phyloP scores from a whole-genome alignment of 345 rosid genomes.

The Rhodamnia argentea region DNA sequence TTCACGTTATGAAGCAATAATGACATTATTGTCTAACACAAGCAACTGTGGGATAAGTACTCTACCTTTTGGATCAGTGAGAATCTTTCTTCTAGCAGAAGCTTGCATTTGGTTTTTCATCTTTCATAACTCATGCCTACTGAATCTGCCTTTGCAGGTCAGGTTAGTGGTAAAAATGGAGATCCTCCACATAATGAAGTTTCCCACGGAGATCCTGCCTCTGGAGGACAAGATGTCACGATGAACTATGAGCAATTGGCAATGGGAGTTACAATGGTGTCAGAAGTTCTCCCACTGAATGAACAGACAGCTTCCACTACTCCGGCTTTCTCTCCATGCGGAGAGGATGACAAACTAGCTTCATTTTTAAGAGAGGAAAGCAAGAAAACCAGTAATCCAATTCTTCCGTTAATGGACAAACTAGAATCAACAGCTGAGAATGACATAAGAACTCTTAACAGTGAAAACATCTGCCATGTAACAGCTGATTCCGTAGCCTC shows the following conservation, averaged over 20 bases:
- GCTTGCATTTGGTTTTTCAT: not conserved
- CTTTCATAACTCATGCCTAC: not conserved
- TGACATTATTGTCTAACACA: not conserved
- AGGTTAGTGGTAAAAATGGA: not conserved
- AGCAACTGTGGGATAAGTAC: not conserved
- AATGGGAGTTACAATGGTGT: conserved; percentile 6
- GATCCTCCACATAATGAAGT: conserved; percentile 10
- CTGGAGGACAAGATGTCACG: conserved; percentile 9
- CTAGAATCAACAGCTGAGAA: conserved; percentile 62
- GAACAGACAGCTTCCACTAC: conserved; percentile 11
- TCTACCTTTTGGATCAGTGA: not conserved
- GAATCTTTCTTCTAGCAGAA: not conserved
- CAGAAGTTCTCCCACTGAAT: conserved; percentile 4
- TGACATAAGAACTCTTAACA: conserved; percentile 14
- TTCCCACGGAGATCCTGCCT: conserved; percentile 2
- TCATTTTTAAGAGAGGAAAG: not conserved
- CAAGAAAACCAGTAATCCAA: not conserved
- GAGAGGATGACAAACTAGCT: conserved; percentile 11
- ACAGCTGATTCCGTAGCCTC: conserved; percentile 12
- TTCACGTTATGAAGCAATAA: not conserved
- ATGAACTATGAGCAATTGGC: not conserved
- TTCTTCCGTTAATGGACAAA: conserved; percentile 14
- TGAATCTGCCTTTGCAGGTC: not conserved
- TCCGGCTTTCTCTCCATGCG: conserved; percentile 3
- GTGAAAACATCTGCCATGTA: conserved; percentile 12